These are phyloP conservation scores for Furcasterigmium furcatum DNA, from an alignment of 2,329 filamentous ascomycete species.

Conservation along the genomic window DNA sequence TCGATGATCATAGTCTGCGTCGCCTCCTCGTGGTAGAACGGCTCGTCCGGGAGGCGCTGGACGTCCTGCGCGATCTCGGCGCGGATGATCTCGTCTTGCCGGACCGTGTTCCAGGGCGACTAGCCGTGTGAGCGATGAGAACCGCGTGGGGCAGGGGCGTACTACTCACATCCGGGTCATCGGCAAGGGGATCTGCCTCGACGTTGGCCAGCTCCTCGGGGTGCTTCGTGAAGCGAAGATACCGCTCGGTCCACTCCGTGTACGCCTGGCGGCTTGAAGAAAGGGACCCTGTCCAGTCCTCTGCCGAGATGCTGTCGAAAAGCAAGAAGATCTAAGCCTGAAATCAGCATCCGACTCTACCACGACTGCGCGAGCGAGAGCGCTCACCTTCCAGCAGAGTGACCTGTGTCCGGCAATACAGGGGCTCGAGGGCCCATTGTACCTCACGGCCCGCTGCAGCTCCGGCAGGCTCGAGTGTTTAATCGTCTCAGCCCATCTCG, in stretches of 20 bases:
- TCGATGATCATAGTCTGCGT: constrained; percentile 83
- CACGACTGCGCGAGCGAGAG: background rate
- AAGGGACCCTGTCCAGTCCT: constrained; percentile 67
- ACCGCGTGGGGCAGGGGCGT: constrained; percentile 2
- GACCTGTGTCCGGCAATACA: constrained; percentile 76
- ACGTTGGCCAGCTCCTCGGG: constrained; percentile 73
- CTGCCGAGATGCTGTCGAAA: constrained; percentile 62
- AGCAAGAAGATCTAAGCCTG: constrained; percentile 69
- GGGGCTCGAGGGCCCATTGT: constrained; percentile 56
- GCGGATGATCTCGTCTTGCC: constrained; percentile 78
- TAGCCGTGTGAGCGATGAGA: constrained; percentile 47
- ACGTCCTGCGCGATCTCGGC: constrained; percentile 94
- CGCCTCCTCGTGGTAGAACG: constrained; percentile 77
- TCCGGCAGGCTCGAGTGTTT: constrained; percentile 55
- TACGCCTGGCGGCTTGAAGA: constrained; percentile 73
- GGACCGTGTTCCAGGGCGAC: constrained; percentile 89
- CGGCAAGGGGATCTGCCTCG: constrained; percentile 77
- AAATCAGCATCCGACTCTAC: constrained; percentile 3
- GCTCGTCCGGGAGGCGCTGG: constrained; percentile 85
- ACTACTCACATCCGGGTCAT: constrained; percentile 59
- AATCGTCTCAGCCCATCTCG: constrained; percentile 66
- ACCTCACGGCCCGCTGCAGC: constrained; percentile 61
- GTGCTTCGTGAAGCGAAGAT: constrained; percentile 79
- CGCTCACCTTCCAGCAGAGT: constrained; percentile 81
- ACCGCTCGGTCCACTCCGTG: constrained; percentile 65